Base-by-base conservation (phyloP, 2,329 filamentous ascomycete species). In the Hypoxylon sp. region DNA sequence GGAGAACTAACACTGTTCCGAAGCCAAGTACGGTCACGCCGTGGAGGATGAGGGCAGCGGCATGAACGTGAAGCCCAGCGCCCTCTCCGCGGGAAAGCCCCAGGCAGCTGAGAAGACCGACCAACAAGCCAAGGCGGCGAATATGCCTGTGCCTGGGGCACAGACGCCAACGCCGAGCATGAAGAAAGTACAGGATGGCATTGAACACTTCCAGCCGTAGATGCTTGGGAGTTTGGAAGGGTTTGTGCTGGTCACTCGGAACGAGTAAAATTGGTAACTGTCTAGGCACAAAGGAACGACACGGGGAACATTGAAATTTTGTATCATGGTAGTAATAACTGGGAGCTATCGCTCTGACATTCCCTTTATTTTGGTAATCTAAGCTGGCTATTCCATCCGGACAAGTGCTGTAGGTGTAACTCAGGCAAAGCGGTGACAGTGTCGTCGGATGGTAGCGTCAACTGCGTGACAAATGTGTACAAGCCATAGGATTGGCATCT, bases 401-500 rank as follows among this genome's bases (percentile, higher is more conserved):
- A 40, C 11, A 41, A 15, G 17, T 42, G 7, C 8, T 8, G 21
- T 11, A 48, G 13, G 23, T 21, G 7, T 3, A 15, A 15, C 20
- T 6, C 17, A n/a, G 11, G n/a, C 18, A 10, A 17, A 5, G 9
- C 18, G 23, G 10, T 20, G 20, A 37, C n/a, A 24, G 51, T 42
- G 27, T 38, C 42, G 26, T 51, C 48, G 13, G 41, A 53, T 58
- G 62, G 62, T 29, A 60, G 45, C 60, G 59, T 65, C 46, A 54
- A 63, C 69, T 67, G 61, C 62, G 58, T 67, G 67, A 69, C 57
- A 64, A 48, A 61, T 73, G 74, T 73, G 51, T 74, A 74, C 73
- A 74, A 46, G 66, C 48, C 62, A 23, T 48, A 20, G 38, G 45
- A 52, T 38, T 47, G 47, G 47, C 47, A 13, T 72, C n/a, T 79